Percentiles rank a stretch among this genome's conserved stretches.
These are phyloP conservation scores for Lophiostoma macrostomum DNA, from an alignment of 495 filamentous ascomycete species.

Conservation along the genomic window DNA sequence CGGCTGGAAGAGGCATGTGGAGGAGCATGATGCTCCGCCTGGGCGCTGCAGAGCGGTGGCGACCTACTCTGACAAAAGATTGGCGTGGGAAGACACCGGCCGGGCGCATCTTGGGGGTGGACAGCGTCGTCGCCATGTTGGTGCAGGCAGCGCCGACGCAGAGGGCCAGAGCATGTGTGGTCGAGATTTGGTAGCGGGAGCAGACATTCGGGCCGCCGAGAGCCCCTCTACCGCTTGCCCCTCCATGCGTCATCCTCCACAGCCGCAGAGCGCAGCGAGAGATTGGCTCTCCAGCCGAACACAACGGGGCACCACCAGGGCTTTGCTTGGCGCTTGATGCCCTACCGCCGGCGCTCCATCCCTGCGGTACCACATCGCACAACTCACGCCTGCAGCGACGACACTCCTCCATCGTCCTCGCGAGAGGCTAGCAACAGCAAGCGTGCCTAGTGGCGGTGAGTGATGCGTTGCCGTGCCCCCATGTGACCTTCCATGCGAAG, in stretches of 20 bases:
- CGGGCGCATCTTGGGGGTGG: background rate
- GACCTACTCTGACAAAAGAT: slow-evolving; percentile 16
- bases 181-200: background rate
- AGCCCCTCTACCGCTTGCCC: slow-evolving; percentile 1
- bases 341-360: slow-evolving; percentile 17
- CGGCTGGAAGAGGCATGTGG: slow-evolving; percentile 29
- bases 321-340: slow-evolving; percentile 15
- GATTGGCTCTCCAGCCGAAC: slow-evolving; percentile 26
- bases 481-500: no score
- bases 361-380: slow-evolving; percentile 25
- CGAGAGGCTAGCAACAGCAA: slow-evolving; percentile 15
- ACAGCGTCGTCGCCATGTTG: background rate
- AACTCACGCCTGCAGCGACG: slow-evolving; percentile 6
- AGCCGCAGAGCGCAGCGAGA: no score
- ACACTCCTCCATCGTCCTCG: no score
- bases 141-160: background rate
- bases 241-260: slow-evolving; percentile 21
- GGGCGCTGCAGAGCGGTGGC: slow-evolving; percentile 29
- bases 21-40: slow-evolving; percentile 18
- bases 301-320: slow-evolving; percentile 1
- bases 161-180: background rate
- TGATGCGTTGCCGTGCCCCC: slow-evolving; percentile 5
- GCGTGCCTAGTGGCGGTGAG: slow-evolving; percentile 24
- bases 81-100: background rate
- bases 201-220: slow-evolving; percentile 1